Base-by-base conservation (phyloP, 2,329 filamentous ascomycete species). In the Phialophora verrucosa region DNA sequence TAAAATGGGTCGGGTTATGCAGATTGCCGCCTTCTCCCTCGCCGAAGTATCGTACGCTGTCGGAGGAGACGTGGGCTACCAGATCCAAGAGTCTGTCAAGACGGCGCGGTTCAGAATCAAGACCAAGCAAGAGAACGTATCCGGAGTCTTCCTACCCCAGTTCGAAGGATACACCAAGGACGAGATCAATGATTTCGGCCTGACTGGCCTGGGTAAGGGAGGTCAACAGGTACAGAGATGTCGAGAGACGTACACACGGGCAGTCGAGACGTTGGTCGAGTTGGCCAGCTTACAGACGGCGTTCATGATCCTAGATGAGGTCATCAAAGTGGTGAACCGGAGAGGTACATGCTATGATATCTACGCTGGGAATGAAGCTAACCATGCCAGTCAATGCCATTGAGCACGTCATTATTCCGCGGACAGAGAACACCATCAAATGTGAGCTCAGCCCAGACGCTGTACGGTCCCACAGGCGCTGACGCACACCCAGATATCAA, bases 361-460 rank as follows among this genome's bases (percentile, higher is more conserved):
- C 31, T 20, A 51, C 1, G 31, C 42, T 14, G 14, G 17, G 38
- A 50, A 23, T 20, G 47, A 51, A 44, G 57, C 76, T 78, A 73
- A 78, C 67, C 56, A 27, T 51, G 10, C 54, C 65, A 91, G 94
- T 98, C 20, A 97, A 97, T 76, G 94, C 94, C 64, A 97, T 98
- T 74, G 81, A 83, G 71, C 81, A 83, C 71, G 81, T 99, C 73
- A 98, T 99, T 73, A 99, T 99, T 74, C 95, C 95, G 12, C 87
- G 95, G 72, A 99, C 95, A 14, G 95, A 99, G 78, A 99, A 98
- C 76, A 99, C 95, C n/a, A 99, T 99, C 83, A 97, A 97, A 82
- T 99, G 89, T 89, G 81, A 72, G 85, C 74, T 32, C 38, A 20
- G 5, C 42, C 51, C 8, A 12, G 23, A 14, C 8, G 17, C 17